A percentile compares a stretch with the other conserved stretches of the same genome.
Conservation (phyloP, 1,284 basidiomycete species). For the Cronartium ribicola region DNA sequence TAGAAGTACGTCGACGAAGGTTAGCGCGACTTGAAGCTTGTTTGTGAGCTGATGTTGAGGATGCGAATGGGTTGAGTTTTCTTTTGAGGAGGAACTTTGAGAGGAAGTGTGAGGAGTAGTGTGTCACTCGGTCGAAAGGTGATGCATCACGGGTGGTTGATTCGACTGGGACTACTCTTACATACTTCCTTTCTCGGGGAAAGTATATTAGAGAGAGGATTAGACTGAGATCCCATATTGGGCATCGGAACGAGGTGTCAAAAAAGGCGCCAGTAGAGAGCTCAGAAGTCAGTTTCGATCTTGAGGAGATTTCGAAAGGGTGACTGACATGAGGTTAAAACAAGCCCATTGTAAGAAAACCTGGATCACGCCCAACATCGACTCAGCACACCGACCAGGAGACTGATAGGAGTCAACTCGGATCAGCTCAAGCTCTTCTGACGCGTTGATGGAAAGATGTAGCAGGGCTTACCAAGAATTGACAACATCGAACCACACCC, state of each 20-base stretch:
- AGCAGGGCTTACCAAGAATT: constrained; percentile 58
- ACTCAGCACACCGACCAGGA: constrained; percentile 70
- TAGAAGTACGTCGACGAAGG: neutral
- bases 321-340: constrained; percentile 74
- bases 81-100: constrained; percentile 29
- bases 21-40: neutral
- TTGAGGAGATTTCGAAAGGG: neutral
- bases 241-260: neutral
- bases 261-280: constrained; percentile 32
- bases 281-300: constrained; percentile 1
- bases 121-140: constrained; percentile 20
- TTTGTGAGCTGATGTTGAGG: neutral
- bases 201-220: constrained; percentile 86
- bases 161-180: constrained; percentile 34
- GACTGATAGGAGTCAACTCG: constrained; percentile 55
- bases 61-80: constrained; percentile 16
- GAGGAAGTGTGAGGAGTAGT: constrained; percentile 38
- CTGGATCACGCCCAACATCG: constrained; percentile 76
- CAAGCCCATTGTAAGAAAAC: constrained; percentile 78
- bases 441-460: neutral
- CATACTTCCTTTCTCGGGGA: constrained; percentile 33
- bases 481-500: constrained; percentile 76
- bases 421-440: constrained; percentile 15
- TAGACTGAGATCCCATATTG: constrained; percentile 58
- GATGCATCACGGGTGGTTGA: neutral